Evolutionary conservation across 768 basidiomycete species (phyloP).

Genomic region (Tulasnella sp.): DNA sequence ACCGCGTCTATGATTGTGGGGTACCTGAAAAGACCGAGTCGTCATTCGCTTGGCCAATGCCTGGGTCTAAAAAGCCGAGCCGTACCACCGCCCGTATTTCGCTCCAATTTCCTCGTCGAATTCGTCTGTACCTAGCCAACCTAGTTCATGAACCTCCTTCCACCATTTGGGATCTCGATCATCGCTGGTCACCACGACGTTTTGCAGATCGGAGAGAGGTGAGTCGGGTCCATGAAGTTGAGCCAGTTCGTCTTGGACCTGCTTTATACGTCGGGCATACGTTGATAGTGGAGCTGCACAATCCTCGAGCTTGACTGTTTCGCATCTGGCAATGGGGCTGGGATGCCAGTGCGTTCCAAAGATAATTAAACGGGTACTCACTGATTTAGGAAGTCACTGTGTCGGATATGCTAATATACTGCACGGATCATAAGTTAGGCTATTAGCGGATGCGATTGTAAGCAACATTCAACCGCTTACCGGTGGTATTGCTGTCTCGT

Average conservation of each 20-base stretch:
- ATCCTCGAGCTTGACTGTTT: not conserved
- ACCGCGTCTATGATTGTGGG: conserved; percentile 60
- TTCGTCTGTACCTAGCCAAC: conserved; percentile 6
- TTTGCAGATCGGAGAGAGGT: not conserved
- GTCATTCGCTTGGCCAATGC: not conserved
- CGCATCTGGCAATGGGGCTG: not conserved
- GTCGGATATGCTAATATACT: not conserved
- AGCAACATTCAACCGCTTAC: not conserved
- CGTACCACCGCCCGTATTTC: not conserved
- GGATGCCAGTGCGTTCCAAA: not conserved
- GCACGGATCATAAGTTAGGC: not conserved
- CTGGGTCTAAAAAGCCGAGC: not conserved
- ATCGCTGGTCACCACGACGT: conserved; percentile 15
- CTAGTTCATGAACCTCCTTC: not conserved
- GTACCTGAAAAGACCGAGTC: conserved; percentile 35
- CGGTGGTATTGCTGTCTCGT: not conserved
- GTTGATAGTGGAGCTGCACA: not conserved
- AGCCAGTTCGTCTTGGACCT: conserved; percentile 10
- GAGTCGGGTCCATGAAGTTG: not conserved
- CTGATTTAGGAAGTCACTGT: not conserved
- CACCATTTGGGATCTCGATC: conserved; percentile 7
- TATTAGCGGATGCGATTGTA: not conserved
- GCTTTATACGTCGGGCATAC: not conserved
- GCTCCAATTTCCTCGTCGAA: not conserved
- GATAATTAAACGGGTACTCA: not conserved